phyloP scores from a whole-genome alignment of 257 asterid genomes.

The Nemophila menziesii region DNA sequence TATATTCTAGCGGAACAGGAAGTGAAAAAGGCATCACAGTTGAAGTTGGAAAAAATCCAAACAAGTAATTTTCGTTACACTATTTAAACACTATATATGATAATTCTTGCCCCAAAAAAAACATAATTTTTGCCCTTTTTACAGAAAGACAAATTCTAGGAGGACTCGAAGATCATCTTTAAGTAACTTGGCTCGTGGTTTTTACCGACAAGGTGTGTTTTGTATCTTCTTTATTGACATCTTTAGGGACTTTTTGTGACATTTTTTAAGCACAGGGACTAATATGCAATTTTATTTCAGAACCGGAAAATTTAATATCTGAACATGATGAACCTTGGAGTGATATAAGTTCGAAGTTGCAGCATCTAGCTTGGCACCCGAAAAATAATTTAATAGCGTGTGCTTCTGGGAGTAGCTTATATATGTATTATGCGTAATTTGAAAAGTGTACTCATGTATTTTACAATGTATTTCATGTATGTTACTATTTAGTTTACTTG shows the following conservation, averaged over 20 bases:
- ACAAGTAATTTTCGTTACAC: conserved; percentile 22
- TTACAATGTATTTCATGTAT: neutral
- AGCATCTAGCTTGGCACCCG: conserved; percentile 77
- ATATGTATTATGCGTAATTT: conserved; percentile 29
- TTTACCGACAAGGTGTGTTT: conserved; percentile 37
- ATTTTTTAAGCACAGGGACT: neutral
- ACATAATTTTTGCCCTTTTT: neutral
- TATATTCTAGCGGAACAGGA: conserved; percentile 40
- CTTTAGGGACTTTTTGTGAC: neutral
- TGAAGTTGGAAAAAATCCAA: conserved; percentile 38
- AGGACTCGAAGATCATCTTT: conserved; percentile 53
- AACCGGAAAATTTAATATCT: conserved; percentile 18
- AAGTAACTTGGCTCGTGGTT: conserved; percentile 59
- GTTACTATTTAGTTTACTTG: neutral
- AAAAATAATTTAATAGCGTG: conserved; percentile 46
- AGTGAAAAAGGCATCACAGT: conserved; percentile 40
- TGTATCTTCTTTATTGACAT: neutral
- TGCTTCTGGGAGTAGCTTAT: conserved; percentile 47
- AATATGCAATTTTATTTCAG: conserved; percentile 25
- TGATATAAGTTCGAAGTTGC: conserved; percentile 44
- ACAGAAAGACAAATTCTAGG: conserved; percentile 38
- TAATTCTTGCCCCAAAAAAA: neutral
- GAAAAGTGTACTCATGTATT: neutral
- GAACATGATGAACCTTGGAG: conserved; percentile 22
- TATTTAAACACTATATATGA: neutral